These are phyloP conservation scores for Boletus vinaceobasis DNA, from an alignment of 768 basidiomycete genomes.

Conservation along the genomic window DNA sequence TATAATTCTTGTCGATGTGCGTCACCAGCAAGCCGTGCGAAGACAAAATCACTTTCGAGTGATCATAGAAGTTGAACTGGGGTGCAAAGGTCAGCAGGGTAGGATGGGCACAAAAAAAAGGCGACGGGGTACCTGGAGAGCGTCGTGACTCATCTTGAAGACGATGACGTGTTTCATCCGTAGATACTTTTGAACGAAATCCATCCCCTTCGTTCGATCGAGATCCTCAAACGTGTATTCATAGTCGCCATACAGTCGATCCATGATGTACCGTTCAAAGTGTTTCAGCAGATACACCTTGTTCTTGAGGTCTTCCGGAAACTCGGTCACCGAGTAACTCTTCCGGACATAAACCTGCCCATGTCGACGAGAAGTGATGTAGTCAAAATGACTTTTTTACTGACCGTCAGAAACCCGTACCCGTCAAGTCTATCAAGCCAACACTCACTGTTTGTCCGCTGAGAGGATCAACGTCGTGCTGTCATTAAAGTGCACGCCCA, in stretches of 20 bases:
- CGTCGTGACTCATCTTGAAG: constrained; percentile 93
- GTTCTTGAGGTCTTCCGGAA: constrained; percentile 80
- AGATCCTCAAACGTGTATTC: constrained; percentile 76
- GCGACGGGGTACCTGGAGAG: constrained; percentile 68
- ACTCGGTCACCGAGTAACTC: constrained; percentile 62
- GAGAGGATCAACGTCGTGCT: constrained; percentile 82
- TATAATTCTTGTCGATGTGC: constrained; percentile 88
- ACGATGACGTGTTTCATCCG: constrained; percentile 97
- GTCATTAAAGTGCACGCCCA: constrained; percentile 97
- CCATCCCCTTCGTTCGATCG: constrained; percentile 76
- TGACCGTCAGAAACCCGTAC: neutral
- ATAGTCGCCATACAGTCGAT: constrained; percentile 80
- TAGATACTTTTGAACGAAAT: constrained; percentile 92
- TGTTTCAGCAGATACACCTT: constrained; percentile 93
- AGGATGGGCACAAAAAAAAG: neutral
- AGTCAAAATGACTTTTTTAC: constrained; percentile 70
- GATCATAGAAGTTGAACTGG: constrained; percentile 99
- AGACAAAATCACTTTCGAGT: constrained; percentile 90
- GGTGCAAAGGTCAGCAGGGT: neutral
- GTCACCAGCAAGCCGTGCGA: constrained; percentile 75
- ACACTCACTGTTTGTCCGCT: constrained; percentile 77
- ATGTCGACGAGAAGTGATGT: constrained; percentile 65
- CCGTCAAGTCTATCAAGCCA: neutral
- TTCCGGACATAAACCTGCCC: constrained; percentile 71
- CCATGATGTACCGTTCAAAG: constrained; percentile 94